These are phyloP conservation scores for Ceratobasidium sp. DNA, from an alignment of 1,284 basidiomycete genomes.

Conservation along the genomic window DNA sequence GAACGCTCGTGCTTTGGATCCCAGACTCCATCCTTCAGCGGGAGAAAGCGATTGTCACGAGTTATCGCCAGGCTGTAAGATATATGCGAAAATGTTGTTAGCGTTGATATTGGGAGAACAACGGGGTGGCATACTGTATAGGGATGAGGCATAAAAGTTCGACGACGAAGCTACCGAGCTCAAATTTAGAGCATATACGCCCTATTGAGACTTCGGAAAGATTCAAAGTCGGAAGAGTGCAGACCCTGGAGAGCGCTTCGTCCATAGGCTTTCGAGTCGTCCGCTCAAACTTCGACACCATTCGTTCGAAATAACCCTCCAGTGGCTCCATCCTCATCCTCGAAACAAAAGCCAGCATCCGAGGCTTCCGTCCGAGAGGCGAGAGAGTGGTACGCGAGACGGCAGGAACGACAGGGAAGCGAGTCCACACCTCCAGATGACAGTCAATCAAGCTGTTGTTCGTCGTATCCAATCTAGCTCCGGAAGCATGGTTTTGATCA, in stretches of 20 bases:
- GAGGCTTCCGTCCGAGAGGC: conserved; percentile 51
- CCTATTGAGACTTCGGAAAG: neutral
- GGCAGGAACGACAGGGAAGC: conserved; percentile 68
- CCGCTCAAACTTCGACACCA: conserved; percentile 62
- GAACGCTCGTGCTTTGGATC: conserved; percentile 63
- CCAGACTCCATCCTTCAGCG: conserved; percentile 68
- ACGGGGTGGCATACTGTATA: conserved; percentile 25
- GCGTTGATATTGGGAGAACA: neutral
- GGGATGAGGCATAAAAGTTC: conserved; percentile 45
- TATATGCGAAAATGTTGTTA: neutral
- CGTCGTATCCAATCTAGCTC: conserved; percentile 46
- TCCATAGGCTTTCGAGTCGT: conserved; percentile 64
- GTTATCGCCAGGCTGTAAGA: conserved; percentile 60
- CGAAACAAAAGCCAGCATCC: conserved; percentile 60
- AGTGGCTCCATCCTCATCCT: conserved; percentile 53
- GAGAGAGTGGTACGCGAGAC: conserved; percentile 59
- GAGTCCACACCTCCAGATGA: conserved; percentile 69
- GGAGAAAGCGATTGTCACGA: conserved; percentile 68
- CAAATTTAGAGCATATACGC: neutral
- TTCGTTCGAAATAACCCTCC: conserved; percentile 58
- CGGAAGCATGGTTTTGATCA: neutral
- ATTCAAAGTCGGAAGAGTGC: conserved; percentile 49
- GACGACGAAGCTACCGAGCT: conserved; percentile 35
- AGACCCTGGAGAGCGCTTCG: conserved; percentile 56
- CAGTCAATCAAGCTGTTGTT: conserved; percentile 67